Evolutionary conservation across 2,329 filamentous ascomycete species (phyloP).

Genomic region (Penicillium palitans): DNA sequence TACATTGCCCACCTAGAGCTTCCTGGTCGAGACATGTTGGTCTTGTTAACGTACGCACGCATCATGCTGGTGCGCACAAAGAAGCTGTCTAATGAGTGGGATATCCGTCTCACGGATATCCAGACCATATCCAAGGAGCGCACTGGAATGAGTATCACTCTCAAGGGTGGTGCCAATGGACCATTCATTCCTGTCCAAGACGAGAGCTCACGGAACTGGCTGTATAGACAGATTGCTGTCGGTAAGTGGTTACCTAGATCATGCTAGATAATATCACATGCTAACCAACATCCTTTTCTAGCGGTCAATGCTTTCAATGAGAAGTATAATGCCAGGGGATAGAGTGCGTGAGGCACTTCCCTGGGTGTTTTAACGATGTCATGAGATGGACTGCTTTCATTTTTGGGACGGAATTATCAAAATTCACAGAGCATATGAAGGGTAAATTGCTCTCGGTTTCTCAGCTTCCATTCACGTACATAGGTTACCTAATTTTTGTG

Average conservation of each 20-base stretch:
- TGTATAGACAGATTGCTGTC: constrained; percentile 65
- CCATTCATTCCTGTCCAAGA: constrained; percentile 94
- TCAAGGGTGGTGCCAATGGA: constrained; percentile 88
- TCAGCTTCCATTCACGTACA: constrained; percentile 8
- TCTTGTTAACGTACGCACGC: constrained; percentile 82
- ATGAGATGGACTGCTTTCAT: constrained; percentile 21
- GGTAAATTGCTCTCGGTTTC: not conserved
- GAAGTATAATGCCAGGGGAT: constrained; percentile 63
- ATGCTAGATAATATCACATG: not conserved
- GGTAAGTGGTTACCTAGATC: constrained; percentile 36
- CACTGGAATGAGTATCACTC: constrained; percentile 83
- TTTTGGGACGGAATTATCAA: constrained; percentile 10
- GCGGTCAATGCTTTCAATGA: constrained; percentile 69
- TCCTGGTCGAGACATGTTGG: constrained; percentile 80
- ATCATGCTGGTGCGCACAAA: constrained; percentile 90
- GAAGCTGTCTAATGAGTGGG: constrained; percentile 88
- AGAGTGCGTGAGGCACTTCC: constrained; percentile 9
- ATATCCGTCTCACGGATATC: constrained; percentile 90
- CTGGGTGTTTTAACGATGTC: constrained; percentile 20
- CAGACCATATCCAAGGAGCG: constrained; percentile 97
- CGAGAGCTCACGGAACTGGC: constrained; percentile 70
- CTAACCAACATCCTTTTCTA: constrained; percentile 19
- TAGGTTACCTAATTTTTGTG: constrained; percentile 5
- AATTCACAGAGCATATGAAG: constrained; percentile 4
- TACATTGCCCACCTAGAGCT: constrained; percentile 97